A percentile compares a stretch with the other conserved stretches of the same genome.
phyloP scores from a whole-genome alignment of 371 early-diverging fungal genomes.

The Mortierella sp. region DNA sequence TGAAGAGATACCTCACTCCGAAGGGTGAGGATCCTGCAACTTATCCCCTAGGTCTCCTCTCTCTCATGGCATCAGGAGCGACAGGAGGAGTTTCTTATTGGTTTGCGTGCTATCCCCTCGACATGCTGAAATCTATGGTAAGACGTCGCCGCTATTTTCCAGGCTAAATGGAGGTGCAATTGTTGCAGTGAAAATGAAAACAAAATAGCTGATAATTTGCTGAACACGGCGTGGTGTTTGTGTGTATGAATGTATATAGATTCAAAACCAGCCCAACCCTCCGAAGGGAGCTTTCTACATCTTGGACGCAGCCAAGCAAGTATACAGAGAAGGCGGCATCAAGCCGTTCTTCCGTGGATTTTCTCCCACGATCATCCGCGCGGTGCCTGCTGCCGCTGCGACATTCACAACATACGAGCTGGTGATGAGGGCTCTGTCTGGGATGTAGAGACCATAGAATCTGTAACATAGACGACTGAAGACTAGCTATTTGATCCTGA shows the following conservation, averaged over 20 bases:
- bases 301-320: conserved; percentile 58
- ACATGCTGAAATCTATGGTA: conserved; percentile 85
- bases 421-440: conserved; percentile 60
- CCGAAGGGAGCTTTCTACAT: conserved; percentile 73
- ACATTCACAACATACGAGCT: conserved; percentile 86
- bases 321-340: conserved; percentile 66
- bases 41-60: conserved; percentile 59
- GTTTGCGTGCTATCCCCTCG: conserved; percentile 86
- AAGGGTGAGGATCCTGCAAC: conserved; percentile 57
- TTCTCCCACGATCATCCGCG: conserved; percentile 65
- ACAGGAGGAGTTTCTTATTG: conserved; percentile 84
- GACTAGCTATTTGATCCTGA: no score
- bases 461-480: background rate
- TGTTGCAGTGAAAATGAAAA: no score
- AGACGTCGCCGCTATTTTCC: no score
- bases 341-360: conserved; percentile 73
- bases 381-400: conserved; percentile 80
- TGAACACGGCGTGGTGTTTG: background rate
- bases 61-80: conserved; percentile 81
- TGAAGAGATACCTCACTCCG: conserved; percentile 69
- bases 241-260: conserved; percentile 45
- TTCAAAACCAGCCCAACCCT: conserved; percentile 69
- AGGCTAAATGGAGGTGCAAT: no score
- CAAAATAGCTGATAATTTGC: background rate
- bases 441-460: conserved; percentile 3